Evolutionary conservation across 176 grass and related monocot species (phyloP), one percentile per base, ranked within the genome.

Genomic region (Cenchrus fungigraminus): DNA sequence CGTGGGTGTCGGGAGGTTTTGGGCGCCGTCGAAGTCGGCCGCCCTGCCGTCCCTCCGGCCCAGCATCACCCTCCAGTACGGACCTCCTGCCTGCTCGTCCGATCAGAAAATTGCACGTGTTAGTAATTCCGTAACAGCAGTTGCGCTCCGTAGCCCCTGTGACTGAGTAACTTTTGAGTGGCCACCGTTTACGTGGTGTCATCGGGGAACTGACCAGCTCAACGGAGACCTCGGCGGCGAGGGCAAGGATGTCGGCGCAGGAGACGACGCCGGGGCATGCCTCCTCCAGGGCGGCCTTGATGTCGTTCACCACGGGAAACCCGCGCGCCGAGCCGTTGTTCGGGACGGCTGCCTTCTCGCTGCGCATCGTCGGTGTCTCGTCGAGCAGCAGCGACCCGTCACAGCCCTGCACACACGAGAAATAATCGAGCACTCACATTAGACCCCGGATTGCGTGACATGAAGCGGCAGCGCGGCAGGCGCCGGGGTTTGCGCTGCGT

Each of bases 161-260:
- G 22, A 25, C 22, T 25, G 29, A 34, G 25, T 13, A 14, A 51
- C 70, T 29, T 29, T 12, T 32, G 13, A 14, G 63, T 12, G 5
- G 22, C 2, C 64, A 66, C 37, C 11, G 69, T 19, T 1, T 37
- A 20, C 19, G 74, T 37, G 29, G 31, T 76, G 29, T 42, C 71
- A 37, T 43, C 71, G 19, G 72, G 51, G 4, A 8, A 85, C 65
- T 45, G 68, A 95, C 94, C 65, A 93, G 59, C 28, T 85, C 81
- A 4, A 97, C 92, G n/a, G 95, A 97, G 83, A 90, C 52, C 82
- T 95, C 92, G 6, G 95, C 85, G 32, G 95, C 95, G 46, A 95
- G 81, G 61, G 95, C 82, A 52, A 98, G 87, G 68, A 98, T 85
- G 84, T 98, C 95, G 37, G 95, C 91, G 84, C 95, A 98, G 10